Evolutionary conservation across 208 protist species (phyloP).

Genomic region (Leishmania aethiopica): DNA sequence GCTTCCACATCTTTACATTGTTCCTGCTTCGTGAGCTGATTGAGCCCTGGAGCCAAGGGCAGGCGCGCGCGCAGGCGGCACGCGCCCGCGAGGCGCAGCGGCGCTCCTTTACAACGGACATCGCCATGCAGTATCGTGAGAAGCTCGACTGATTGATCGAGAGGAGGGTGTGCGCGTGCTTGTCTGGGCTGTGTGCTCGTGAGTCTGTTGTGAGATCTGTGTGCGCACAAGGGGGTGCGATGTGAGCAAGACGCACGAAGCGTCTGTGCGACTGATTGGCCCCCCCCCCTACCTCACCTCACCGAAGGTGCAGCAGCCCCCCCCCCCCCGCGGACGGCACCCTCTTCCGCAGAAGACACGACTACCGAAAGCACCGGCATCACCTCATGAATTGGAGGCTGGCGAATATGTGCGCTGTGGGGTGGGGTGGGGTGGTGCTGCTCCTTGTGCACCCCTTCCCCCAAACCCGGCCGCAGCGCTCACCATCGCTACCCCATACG

Average conservation of each 20-base stretch:
- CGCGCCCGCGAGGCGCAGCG: slow-evolving; percentile 27
- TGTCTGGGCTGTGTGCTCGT: not conserved
- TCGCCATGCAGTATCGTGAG: slow-evolving; percentile 66
- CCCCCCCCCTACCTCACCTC: too few relatives aligned
- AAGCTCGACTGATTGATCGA: slow-evolving; percentile 48
- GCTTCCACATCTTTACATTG: slow-evolving; percentile 68
- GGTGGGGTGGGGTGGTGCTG: not conserved
- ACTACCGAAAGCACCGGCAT: too few relatives aligned
- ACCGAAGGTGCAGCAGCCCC: too few relatives aligned
- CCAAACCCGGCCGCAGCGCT: not conserved
- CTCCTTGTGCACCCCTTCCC: not conserved
- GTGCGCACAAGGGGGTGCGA: too few relatives aligned
- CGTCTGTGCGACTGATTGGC: too few relatives aligned
- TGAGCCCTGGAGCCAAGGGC: slow-evolving; percentile 39
- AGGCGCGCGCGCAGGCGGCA: slow-evolving; percentile 10
- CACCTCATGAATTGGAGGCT: too few relatives aligned
- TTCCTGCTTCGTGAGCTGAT: slow-evolving; percentile 61
- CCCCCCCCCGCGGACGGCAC: too few relatives aligned
- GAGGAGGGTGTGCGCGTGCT: slow-evolving; percentile 4
- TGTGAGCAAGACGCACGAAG: too few relatives aligned
- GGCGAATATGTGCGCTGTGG: too few relatives aligned
- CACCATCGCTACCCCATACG: too few relatives aligned
- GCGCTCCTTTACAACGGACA: slow-evolving; percentile 58
- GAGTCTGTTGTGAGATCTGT: too few relatives aligned
- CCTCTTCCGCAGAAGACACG: too few relatives aligned